Evolutionary conservation across 176 grass and related monocot genomes (phyloP).

Genomic region (Rhipidocladum racemiflorum): DNA sequence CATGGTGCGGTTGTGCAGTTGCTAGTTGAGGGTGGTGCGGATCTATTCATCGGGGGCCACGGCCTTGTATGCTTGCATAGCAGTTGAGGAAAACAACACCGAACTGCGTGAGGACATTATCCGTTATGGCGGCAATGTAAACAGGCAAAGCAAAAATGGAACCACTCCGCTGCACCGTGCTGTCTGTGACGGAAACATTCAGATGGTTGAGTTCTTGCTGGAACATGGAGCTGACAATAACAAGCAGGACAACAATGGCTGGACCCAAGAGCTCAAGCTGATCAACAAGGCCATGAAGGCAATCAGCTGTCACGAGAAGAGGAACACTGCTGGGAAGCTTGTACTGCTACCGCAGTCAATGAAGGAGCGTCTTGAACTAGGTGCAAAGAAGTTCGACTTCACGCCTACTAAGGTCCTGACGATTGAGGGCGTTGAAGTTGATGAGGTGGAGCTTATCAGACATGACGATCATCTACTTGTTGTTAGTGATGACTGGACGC

Average conservation of each 20-base stretch:
- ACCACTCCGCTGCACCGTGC: slow-evolving; percentile 66
- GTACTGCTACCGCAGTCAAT: slow-evolving; percentile 65
- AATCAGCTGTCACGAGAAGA: slow-evolving; percentile 68
- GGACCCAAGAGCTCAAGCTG: slow-evolving; percentile 64
- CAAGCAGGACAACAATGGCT: slow-evolving; percentile 48
- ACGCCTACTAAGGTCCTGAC: slow-evolving; percentile 56
- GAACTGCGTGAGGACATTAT: slow-evolving; percentile 58
- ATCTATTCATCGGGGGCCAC: slow-evolving; percentile 64
- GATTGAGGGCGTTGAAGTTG: slow-evolving; percentile 65
- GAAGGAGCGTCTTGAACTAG: slow-evolving; percentile 62
- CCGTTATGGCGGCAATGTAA: slow-evolving; percentile 48
- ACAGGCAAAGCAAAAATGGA: slow-evolving; percentile 48
- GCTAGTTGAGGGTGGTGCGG: slow-evolving; percentile 52
- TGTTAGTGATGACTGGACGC: slow-evolving; percentile 38
- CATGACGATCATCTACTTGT: slow-evolving; percentile 78
- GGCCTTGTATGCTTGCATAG: slow-evolving; percentile 48
- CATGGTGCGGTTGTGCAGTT: slow-evolving; percentile 57
- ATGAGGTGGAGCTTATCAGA: slow-evolving; percentile 73
- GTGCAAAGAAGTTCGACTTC: slow-evolving; percentile 56
- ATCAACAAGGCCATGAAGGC: slow-evolving; percentile 80
- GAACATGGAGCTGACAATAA: slow-evolving; percentile 58
- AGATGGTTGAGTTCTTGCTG: slow-evolving; percentile 62
- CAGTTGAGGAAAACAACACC: slow-evolving; percentile 57
- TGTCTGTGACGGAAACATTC: slow-evolving; percentile 68
- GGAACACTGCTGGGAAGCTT: slow-evolving; percentile 49